Evolutionary conservation across 306 rosid species (phyloP).

Genomic region (Casuarina equisetifolia): DNA sequence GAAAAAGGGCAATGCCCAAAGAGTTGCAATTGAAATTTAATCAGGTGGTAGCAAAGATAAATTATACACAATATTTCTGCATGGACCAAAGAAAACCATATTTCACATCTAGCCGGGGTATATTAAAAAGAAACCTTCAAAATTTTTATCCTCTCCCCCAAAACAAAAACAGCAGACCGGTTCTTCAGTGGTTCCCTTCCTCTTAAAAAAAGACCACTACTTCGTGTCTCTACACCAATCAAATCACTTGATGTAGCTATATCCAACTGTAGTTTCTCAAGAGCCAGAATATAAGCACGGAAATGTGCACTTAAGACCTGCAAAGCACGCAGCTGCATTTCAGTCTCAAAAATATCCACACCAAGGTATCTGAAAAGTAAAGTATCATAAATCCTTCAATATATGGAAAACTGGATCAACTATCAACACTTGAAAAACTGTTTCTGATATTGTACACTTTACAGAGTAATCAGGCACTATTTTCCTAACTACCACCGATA

Average conservation of each 20-base stretch:
- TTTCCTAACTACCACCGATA: background rate
- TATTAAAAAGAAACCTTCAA: conserved; percentile 58
- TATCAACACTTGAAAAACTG: conserved; percentile 1
- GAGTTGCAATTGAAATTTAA: conserved; percentile 1
- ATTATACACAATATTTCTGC: background rate
- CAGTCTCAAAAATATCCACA: conserved; percentile 15
- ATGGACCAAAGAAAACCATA: conserved; percentile 5
- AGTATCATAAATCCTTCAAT: background rate
- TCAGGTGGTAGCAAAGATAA: background rate
- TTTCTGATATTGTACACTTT: background rate
- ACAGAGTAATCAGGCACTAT: background rate
- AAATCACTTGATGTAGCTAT: conserved; percentile 92
- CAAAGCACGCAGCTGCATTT: conserved; percentile 31
- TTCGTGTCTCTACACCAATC: conserved; percentile 95
- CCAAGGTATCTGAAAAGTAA: background rate
- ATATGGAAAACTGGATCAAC: conserved; percentile 10
- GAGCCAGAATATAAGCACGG: conserved; percentile 90
- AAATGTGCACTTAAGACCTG: conserved; percentile 99
- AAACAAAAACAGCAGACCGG: conserved; percentile 91
- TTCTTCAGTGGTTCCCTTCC: conserved; percentile 94
- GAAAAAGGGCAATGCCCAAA: background rate
- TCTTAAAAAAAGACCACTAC: conserved; percentile 70
- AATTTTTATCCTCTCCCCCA: conserved; percentile 88
- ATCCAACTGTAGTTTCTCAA: conserved; percentile 93
- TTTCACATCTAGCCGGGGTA: background rate